A percentile compares a stretch with the other conserved stretches of the same genome.
Conservation (phyloP, 805 yeast genomes). For the Metschnikowia dekortorum region DNA sequence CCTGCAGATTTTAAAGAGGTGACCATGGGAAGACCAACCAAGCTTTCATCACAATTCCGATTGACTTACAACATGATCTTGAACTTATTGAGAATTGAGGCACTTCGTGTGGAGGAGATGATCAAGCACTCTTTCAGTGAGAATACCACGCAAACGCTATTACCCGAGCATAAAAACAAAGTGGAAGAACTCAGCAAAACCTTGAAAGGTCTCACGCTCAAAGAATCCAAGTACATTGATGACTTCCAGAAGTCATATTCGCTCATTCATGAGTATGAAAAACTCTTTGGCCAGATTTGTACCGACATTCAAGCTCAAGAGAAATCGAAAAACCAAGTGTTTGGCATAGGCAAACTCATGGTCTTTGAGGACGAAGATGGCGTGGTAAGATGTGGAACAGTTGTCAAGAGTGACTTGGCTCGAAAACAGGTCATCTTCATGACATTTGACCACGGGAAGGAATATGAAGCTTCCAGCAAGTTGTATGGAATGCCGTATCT, state of each 20-base stretch:
- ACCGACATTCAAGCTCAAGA: constrained; percentile 45
- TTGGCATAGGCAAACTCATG: constrained; percentile 54
- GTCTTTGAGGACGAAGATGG: constrained; percentile 50
- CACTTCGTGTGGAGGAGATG: constrained; percentile 96
- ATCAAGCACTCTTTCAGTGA: constrained; percentile 94
- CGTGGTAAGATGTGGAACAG: constrained; percentile 47
- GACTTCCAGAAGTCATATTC: constrained; percentile 46
- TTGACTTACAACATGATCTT: constrained; percentile 94
- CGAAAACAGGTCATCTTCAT: constrained; percentile 34
- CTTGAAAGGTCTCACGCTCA: constrained; percentile 34
- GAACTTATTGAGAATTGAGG: constrained; percentile 87
- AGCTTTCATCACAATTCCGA: constrained; percentile 85
- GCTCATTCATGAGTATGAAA: constrained; percentile 43
- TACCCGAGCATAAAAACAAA: constrained; percentile 79
- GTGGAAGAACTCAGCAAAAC: constrained; percentile 51
- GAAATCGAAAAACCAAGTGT: constrained; percentile 38
- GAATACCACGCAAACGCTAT: constrained; percentile 74
- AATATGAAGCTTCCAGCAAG: constrained; percentile 21
- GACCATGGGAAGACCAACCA: constrained; percentile 85
- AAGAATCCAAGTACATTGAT: constrained; percentile 31
- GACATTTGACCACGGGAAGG: constrained; percentile 42
- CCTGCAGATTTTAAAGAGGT: constrained; percentile 67
- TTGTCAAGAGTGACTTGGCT: constrained; percentile 40
- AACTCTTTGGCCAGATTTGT: constrained; percentile 43
- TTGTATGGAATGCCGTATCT: constrained; percentile 33